Conservation (phyloP, 2,329 filamentous ascomycete genomes). For the Epichloe elymi region DNA sequence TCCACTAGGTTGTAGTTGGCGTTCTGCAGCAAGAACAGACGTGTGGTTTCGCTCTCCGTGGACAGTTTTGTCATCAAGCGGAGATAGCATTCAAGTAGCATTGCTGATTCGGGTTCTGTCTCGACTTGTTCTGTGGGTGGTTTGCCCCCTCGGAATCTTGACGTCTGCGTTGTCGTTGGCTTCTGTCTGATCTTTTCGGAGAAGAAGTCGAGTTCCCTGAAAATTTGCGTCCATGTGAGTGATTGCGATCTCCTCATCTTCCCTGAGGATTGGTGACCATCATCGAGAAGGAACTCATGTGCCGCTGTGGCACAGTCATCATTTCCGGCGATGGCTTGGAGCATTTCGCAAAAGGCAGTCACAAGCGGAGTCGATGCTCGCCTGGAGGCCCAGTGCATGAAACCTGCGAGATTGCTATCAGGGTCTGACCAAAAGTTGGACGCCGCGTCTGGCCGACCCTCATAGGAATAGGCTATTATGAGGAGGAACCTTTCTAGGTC, state of each 20-base stretch:
- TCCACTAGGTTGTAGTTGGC: conserved; percentile 55
- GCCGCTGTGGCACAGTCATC: conserved; percentile 72
- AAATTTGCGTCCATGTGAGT: conserved; percentile 86
- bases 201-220: conserved; percentile 79
- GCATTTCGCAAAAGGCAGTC: conserved; percentile 92
- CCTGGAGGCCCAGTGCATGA: conserved; percentile 93
- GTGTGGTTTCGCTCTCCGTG: conserved; percentile 56
- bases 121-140: conserved; percentile 56
- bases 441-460: conserved; percentile 71
- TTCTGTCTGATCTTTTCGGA: conserved; percentile 66
- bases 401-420: conserved; percentile 86
- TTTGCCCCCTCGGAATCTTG: conserved; percentile 43
- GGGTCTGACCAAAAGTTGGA: conserved; percentile 84
- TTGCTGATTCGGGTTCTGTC: conserved; percentile 78
- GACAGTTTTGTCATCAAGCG: conserved; percentile 75
- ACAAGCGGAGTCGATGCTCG: conserved; percentile 91
- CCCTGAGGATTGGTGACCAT: conserved; percentile 57
- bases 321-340: conserved; percentile 75
- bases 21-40: conserved; percentile 58
- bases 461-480: conserved; percentile 83
- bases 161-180: conserved; percentile 31
- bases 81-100: conserved; percentile 93
- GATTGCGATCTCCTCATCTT: conserved; percentile 75
- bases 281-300: conserved; percentile 81
- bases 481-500: conserved; percentile 84